A percentile compares a stretch with the other conserved stretches of the same genome.
Evolutionary conservation across 257 asterid species (phyloP).

Genomic region (Fraxinus pennsylvanica): DNA sequence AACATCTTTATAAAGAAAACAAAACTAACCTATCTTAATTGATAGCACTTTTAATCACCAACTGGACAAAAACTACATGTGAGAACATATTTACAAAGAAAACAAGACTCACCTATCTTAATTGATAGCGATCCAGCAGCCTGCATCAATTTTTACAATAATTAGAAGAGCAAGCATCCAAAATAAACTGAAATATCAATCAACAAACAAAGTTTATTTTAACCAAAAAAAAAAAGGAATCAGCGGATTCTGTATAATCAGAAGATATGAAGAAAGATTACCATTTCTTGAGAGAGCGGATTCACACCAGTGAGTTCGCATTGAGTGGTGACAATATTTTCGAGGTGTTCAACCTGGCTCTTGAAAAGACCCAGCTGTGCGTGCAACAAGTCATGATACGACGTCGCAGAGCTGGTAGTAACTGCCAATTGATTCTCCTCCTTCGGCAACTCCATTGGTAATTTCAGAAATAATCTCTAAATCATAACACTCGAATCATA

Average conservation of each 20-base stretch:
- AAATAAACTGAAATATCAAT: constrained; percentile 19
- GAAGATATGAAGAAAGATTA: constrained; percentile 21
- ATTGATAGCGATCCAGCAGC: constrained; percentile 98
- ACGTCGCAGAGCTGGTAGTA: constrained; percentile 41
- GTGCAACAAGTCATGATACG: constrained; percentile 54
- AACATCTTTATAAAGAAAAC: no score
- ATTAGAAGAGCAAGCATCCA: constrained; percentile 7
- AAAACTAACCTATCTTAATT: no score
- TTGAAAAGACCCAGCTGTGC: constrained; percentile 62
- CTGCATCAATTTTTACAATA: constrained; percentile 46
- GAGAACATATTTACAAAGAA: background rate
- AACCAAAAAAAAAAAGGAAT: background rate
- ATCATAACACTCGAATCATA: background rate
- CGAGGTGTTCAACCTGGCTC: constrained; percentile 75
- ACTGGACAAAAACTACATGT: background rate
- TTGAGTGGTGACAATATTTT: constrained; percentile 66
- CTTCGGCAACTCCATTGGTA: constrained; percentile 43
- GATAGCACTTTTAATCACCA: background rate
- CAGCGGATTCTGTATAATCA: background rate
- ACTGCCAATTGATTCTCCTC: constrained; percentile 49
- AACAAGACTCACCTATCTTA: constrained; percentile 70
- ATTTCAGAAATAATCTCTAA: background rate
- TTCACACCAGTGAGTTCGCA: constrained; percentile 93
- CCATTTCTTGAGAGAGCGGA: constrained; percentile 99
- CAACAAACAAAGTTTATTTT: background rate